phyloP scores from a whole-genome alignment of 2,329 filamentous ascomycete genomes.

The Colletotrichum sansevieriae region DNA sequence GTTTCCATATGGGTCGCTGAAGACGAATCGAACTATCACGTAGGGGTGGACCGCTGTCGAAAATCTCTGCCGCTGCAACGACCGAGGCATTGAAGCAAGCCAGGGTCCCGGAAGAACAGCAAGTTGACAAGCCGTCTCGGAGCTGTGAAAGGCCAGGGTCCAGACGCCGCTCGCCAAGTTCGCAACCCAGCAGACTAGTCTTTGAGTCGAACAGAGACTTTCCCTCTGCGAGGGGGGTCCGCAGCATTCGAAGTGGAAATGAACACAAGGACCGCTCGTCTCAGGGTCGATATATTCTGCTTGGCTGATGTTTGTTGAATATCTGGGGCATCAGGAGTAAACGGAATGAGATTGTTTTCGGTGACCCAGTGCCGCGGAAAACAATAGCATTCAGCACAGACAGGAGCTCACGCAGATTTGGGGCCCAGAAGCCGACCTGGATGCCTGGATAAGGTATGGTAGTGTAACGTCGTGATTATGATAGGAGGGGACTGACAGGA shows the following conservation, averaged over 20 bases:
- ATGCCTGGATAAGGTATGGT: background rate
- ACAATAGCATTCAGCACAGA: conserved; percentile 11
- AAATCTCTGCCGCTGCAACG: conserved; percentile 22
- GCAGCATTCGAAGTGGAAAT: conserved; percentile 21
- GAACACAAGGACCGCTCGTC: conserved; percentile 7
- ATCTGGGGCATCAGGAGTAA: conserved; percentile 10
- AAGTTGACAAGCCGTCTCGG: conserved; percentile 22
- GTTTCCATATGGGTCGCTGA: background rate
- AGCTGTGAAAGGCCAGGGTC: conserved; percentile 14
- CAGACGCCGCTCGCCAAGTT: conserved; percentile 28
- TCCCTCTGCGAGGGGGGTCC: background rate
- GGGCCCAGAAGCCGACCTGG: conserved; percentile 7
- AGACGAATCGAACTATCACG: background rate
- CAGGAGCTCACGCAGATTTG: conserved; percentile 13
- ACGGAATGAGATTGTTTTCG: conserved; percentile 6
- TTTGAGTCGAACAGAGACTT: conserved; percentile 17
- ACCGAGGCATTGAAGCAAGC: background rate
- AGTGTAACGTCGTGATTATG: conserved; percentile 15
- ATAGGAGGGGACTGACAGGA: conserved; percentile 3
- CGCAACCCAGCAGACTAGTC: conserved; percentile 37
- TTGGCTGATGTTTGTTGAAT: background rate
- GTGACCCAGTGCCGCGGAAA: conserved; percentile 2
- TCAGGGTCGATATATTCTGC: conserved; percentile 9
- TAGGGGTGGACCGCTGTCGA: background rate
- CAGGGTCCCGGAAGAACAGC: background rate